Evolutionary conservation across 257 asterid species (phyloP), one percentile per base, ranked within the genome.

Genomic region (Dorcoceras hygrometricum): DNA sequence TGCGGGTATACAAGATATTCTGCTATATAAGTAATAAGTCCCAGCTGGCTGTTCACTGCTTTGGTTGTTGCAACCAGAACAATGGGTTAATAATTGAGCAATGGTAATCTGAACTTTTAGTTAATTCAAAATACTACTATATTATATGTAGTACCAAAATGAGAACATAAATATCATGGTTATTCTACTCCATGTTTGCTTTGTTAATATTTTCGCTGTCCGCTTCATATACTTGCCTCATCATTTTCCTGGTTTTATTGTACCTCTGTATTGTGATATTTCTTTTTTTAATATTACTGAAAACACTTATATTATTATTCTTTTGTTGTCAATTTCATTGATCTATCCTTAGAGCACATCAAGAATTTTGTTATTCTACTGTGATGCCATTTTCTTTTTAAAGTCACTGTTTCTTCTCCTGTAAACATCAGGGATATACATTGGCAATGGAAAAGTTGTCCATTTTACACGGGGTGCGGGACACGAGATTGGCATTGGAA

Each of bases 391-490:
- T 59, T 4, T 53, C 7, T 54, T 66, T 23, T 70, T 48, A 8
- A 39, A 2, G 3, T 11, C 3, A 2, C 50, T 39, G 1, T 39
- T 39, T 39, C 43, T 34, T 34, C 53, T 65, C 74, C 68, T 14
- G 32, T 67, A 53, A 73, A 61, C 28, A 26, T 65, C 85, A 92
- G 98, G 98, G 71, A 83, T 92, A 76, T 92, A 89, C 39, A 54
- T 84, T 43, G 97, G 98, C 14, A 63, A 86, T 65, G 96, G 83
- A 25, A 84, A 59, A 11, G 97, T 87, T 65, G 80, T 92, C 77
- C 98, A 92, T 77, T 92, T 92, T 79, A 89, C 98, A 22, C 86
- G 93, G 61, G 91, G 89, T 60, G 88, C 86, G 2, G 97, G 89
- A 31, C 97, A 83, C 26, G 98, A 92, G 75, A 82, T 82, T 11